Evolutionary conservation across 768 basidiomycete genomes (phyloP), one percentile per base, ranked within the genome.

Genomic region (Naganishia randhawae): DNA sequence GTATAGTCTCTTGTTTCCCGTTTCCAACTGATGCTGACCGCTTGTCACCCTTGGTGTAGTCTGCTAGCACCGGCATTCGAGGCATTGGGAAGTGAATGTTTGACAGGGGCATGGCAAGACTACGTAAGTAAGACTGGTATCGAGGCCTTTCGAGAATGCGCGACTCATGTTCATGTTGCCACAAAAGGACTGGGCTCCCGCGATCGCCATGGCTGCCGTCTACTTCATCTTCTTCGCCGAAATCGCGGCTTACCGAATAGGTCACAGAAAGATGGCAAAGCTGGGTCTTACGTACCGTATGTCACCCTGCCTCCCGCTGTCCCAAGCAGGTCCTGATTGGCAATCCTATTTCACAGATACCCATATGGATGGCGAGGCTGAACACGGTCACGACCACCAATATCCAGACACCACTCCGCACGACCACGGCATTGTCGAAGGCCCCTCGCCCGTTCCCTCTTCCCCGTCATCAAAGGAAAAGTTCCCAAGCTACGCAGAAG

Each of bases 181-280:
- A n/a, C n/a, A 61, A 50, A 66, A 93, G 90, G 89, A 89, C 6
- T 95, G 90, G 80, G 84, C 90, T 0, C 83, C 94, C 6, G 92
- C 87, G 0, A 81, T 96, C 32, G 88, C 89, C 67, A 85, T 97
- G 78, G 74, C 87, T 50, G 88, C 90, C 74, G 87, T 96, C 39
- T 94, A 92, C 77, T 72, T 75, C 31, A 89, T 96, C 51, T 97
- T 96, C 82, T 83, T 91, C 71, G 80, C 89, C 57, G 93, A 98
- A 79, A 78, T 97, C 17, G 75, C 90, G 54, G 92, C 93, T 14
- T 92, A 93, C 81, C 86, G 94, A 65, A 87, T 89, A 83, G 95
- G 94, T 0, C 88, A 85, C 0, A 82, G 86, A 9, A 88, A 86
- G 76, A 84, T 97, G 8, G 82, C 83, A 19, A 83, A 83, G 67